Evolutionary conservation across 2,329 filamentous ascomycete species (phyloP), one percentile per base, ranked within the genome.

Genomic region (Aspergillus sp.): DNA sequence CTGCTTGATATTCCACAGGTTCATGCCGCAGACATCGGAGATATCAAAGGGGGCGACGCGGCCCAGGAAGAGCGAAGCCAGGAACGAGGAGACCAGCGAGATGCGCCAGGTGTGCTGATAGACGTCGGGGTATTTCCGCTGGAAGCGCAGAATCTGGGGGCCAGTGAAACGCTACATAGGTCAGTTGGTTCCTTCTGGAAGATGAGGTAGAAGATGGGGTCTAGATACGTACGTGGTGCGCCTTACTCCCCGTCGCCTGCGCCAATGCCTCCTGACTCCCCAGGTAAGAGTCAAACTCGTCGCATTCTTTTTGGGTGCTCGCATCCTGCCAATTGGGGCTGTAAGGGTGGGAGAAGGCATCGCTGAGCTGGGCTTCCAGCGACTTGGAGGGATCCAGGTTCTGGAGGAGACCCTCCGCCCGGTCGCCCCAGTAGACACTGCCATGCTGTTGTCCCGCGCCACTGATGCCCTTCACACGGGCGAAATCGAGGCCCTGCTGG

Each of bases 301-400:
- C 91, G 68, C 92, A 96, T 74, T 99, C 89, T 60, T 80, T 80
- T 75, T 96, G 91, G 2, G 94, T 97, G 74, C 91, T 96, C 56
- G 92, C 88, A 71, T 99, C 94, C 75, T 97, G 94, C 94, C 94
- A 99, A 71, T 97, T 99, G 7, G 94, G 94, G 59, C 90, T 91
- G 74, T 86, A 92, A 4, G 88, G 86, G 70, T 95, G 88, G 14
- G 91, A 88, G 66, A 97, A 89, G 0, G 87, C 88, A 3, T 74
- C 76, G 9, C 76, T 75, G 22, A 97, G 76, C 74, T 95, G 91
- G 54, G 88, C 84, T 46, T 88, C 80, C 44, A 97, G 76, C 0
- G 80, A 74, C 67, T 82, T 82, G 17, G 73, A 73, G 2, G 80
- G 67, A 59, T 89, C 79, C 41, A 97, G 75, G 11, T 65, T 75